Base-by-base conservation (phyloP, 2,329 filamentous ascomycete genomes). In the Aspergillus sp. region DNA sequence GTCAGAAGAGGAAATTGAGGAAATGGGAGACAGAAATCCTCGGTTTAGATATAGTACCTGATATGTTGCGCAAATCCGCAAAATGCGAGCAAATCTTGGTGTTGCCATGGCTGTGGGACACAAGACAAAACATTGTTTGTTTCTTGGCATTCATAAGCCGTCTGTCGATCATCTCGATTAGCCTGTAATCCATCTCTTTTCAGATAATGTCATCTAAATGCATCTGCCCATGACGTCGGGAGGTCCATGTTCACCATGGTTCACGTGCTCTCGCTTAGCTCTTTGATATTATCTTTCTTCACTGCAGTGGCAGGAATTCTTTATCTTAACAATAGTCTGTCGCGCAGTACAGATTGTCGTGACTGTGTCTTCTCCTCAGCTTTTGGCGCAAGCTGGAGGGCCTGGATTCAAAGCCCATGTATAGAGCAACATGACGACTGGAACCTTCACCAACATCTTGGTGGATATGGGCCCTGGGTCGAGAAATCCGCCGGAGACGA, bases 401-500 rank as follows among this genome's bases (percentile, higher is more conserved):
- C 65, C 13, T 69, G 68, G 66, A 59, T 65, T 5, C 50, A 10
- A 13, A 23, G 67, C 54, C 59, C 62, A 36, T 59, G 48, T 3
- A 23, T 45, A 45, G 41, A 23, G 19, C 28, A 28, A 15, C 58
- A 68, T 21, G 52, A 60, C 36, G 74, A 73, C 59, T 84, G 82
- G 82, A 80, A 83, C 65, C 71, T 84, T 25, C 69, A 83, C 30
- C 79, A 84, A 63, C 81, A 86, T 65, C 72, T 85, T 5, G 83
- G 84, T 5, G 83, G 84, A 2, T 82, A 83, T 68, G 80, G 83
- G 0, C 84, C 83, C 2, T 86, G 83, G 83, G 78, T 85, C 39
- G 79, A 82, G 54, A 84, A 83, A 63, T 63, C 73, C 1, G 70
- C 77, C 43, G 77, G 79, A 39, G 67, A 78, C 2, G 30, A 55